Percentiles rank a stretch among this genome's conserved stretches.
Evolutionary conservation across 345 rosid species (phyloP).

Genomic region (Eutrema japonicum): DNA sequence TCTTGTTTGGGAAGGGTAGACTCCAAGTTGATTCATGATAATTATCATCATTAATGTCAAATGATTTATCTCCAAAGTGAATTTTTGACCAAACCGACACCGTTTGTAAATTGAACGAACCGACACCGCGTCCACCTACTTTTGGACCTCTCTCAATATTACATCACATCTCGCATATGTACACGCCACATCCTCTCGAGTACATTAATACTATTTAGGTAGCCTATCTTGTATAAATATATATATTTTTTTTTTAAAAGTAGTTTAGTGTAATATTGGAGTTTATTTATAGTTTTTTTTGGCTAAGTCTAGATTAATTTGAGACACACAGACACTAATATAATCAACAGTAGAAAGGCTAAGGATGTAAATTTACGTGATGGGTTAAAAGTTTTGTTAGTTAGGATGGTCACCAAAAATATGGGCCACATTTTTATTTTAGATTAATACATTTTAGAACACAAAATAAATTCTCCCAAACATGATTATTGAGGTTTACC

Average conservation of each 20-base stretch:
- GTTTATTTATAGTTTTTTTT: too few relatives aligned
- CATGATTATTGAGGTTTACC: too few relatives aligned
- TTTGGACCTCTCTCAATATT: slow-evolving; percentile 23
- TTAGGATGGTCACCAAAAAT: slow-evolving; percentile 15
- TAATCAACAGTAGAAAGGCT: not conserved
- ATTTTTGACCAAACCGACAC: slow-evolving; percentile 25
- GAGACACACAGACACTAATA: not conserved
- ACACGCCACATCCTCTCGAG: slow-evolving; percentile 17
- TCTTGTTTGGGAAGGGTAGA: too few relatives aligned
- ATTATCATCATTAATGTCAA: not conserved
- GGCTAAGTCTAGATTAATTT: not conserved
- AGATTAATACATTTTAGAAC: too few relatives aligned
- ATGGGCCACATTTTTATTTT: too few relatives aligned
- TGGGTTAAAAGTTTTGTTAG: not conserved
- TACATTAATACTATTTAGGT: not conserved
- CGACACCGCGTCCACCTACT: slow-evolving; percentile 24
- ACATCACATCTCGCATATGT: slow-evolving; percentile 21
- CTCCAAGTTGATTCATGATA: slow-evolving; percentile 4
- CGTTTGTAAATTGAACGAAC: slow-evolving; percentile 22
- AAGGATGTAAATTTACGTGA: not conserved
- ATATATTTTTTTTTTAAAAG: not conserved
- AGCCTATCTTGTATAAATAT: not conserved
- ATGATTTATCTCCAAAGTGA: slow-evolving; percentile 6
- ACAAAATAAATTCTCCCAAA: too few relatives aligned
- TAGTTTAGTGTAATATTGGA: too few relatives aligned